Conservation (phyloP, 1,284 basidiomycete species). For the Cystobasidium pallidum region DNA sequence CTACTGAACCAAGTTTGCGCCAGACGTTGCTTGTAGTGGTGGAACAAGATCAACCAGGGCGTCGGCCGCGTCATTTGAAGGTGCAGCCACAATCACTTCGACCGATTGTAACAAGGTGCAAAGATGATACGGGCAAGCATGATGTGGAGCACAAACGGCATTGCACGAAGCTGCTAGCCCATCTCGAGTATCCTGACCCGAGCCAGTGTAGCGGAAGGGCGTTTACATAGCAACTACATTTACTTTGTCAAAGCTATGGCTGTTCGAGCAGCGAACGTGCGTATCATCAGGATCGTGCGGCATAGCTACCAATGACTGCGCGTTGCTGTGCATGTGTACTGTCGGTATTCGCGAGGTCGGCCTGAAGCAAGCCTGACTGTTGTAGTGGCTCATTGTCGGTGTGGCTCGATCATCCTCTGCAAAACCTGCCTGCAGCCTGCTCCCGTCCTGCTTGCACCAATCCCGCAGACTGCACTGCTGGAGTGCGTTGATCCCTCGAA, state of each 20-base stretch:
- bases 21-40: not conserved
- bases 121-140: not conserved
- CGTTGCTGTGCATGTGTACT: too few relatives aligned
- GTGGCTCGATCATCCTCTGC: not conserved
- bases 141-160: too few relatives aligned
- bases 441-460: not conserved
- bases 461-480: not conserved
- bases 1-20: not conserved
- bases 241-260: too few relatives aligned
- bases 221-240: too few relatives aligned
- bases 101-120: not conserved
- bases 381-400: not conserved
- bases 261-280: too few relatives aligned
- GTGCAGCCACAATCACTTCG: not conserved
- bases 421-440: not conserved
- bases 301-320: too few relatives aligned
- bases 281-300: too few relatives aligned
- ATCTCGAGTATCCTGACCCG: too few relatives aligned
- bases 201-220: too few relatives aligned
- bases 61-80: conserved; percentile 5
- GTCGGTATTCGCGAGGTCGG: too few relatives aligned
- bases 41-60: not conserved
- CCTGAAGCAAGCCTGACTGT: not conserved
- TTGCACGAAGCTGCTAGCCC: too few relatives aligned
- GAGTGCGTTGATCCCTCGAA: not conserved